These are phyloP conservation scores for Exserohilum rostratum DNA, from an alignment of 2,329 filamentous ascomycete species.

Conservation along the genomic window DNA sequence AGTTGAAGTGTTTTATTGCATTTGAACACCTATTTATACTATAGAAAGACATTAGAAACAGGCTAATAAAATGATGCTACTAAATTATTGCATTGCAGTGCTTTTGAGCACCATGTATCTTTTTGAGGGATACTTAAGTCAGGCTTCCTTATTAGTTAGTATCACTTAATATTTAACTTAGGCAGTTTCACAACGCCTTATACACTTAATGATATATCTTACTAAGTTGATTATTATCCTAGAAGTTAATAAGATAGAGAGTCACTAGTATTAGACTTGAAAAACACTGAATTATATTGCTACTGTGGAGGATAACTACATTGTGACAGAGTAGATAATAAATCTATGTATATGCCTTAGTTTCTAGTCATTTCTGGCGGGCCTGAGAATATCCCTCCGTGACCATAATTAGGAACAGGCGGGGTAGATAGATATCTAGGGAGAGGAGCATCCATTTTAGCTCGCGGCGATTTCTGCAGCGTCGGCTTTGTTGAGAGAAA, in stretches of 20 bases:
- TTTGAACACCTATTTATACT: no score
- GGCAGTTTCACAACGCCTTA: background rate
- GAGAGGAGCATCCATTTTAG: constrained; percentile 3
- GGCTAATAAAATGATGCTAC: no score
- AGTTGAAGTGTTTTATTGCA: no score
- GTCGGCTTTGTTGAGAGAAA: background rate
- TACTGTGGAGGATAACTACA: background rate
- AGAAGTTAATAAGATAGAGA: background rate
- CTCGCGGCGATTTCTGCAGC: background rate
- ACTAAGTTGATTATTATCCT: background rate
- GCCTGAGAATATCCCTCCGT: constrained; percentile 17
- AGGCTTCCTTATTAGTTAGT: background rate
- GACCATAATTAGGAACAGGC: constrained; percentile 17
- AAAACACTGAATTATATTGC: no score
- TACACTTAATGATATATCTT: background rate
- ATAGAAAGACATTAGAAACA: no score
- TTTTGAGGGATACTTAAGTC: background rate
- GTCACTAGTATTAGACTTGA: background rate
- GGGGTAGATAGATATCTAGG: constrained; percentile 16
- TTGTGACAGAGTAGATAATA: background rate
- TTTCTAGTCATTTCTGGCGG: constrained; percentile 3
- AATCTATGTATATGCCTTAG: background rate
- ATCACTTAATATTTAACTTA: background rate
- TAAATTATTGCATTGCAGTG: no score
- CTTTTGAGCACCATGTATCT: background rate